Conservation (phyloP, 139 green algal genomes). For the Closterium sp. region DNA sequence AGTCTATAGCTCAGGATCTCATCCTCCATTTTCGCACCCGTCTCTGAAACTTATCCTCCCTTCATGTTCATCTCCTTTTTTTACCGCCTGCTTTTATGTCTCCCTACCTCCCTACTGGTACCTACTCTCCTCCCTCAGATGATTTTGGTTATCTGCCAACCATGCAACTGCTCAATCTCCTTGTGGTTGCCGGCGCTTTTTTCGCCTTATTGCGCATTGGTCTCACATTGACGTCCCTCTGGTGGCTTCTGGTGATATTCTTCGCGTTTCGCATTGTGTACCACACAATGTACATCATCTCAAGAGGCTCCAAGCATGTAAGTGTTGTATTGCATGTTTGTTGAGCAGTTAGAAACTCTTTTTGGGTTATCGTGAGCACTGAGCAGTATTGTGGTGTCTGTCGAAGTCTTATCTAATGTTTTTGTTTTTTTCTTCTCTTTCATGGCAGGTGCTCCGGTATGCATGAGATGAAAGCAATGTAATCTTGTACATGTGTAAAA, state of each 20-base stretch:
- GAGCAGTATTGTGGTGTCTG: not conserved
- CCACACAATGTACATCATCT: constrained; percentile 5
- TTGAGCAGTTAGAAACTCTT: not conserved
- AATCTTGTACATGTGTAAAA: not conserved
- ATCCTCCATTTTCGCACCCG: no score
- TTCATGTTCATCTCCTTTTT: no score
- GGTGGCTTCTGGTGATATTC: constrained; percentile 36
- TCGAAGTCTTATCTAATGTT: not conserved
- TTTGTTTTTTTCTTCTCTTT: not conserved
- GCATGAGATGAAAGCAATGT: not conserved
- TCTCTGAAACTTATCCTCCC: no score
- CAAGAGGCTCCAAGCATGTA: not conserved
- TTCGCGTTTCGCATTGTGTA: not conserved
- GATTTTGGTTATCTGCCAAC: not conserved
- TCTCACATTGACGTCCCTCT: not conserved
- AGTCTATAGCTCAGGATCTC: not conserved
- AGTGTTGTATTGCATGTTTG: not conserved
- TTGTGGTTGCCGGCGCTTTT: not conserved
- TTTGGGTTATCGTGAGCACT: no score
- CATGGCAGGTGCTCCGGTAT: not conserved
- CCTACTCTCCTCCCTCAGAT: not conserved
- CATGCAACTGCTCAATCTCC: constrained; percentile 5
- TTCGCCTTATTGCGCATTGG: not conserved
- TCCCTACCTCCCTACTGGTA: no score
- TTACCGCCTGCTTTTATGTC: no score